phyloP scores from a whole-genome alignment of 2,329 filamentous ascomycete species.

The Periconia digitata region DNA sequence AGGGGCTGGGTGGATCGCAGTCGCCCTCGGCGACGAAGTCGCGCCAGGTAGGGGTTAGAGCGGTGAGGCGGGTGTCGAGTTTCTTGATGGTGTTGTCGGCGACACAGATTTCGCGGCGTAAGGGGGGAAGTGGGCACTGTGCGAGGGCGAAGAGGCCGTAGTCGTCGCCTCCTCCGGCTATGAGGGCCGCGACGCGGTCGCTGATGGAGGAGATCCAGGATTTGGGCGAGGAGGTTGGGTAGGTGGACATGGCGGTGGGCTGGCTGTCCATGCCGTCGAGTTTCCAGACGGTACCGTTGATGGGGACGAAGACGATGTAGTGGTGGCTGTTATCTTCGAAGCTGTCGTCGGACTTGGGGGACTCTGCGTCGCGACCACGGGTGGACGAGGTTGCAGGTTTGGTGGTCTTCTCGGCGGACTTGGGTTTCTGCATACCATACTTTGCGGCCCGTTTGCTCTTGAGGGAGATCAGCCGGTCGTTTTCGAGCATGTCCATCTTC shows the following conservation, averaged over 20 bases:
- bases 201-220: slow-evolving; percentile 70
- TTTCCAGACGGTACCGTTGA: slow-evolving; percentile 76
- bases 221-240: slow-evolving; percentile 34
- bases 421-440: no score
- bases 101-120: slow-evolving; percentile 47
- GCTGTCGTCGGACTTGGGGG: slow-evolving; percentile 39
- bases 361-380: slow-evolving; percentile 20
- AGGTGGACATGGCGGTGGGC: slow-evolving; percentile 61
- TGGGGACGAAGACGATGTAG: slow-evolving; percentile 85
- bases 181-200: slow-evolving; percentile 66
- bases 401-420: slow-evolving; percentile 43
- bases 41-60: slow-evolving; percentile 48
- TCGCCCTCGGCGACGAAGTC: slow-evolving; percentile 35
- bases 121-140: slow-evolving; percentile 60
- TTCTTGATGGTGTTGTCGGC: slow-evolving; percentile 50
- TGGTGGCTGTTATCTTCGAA: slow-evolving; percentile 71
- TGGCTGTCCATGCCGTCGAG: slow-evolving; percentile 79
- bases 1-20: slow-evolving; percentile 10
- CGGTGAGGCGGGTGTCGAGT: slow-evolving; percentile 45
- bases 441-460: slow-evolving; percentile 51
- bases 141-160: slow-evolving; percentile 79
- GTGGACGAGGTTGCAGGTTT: slow-evolving; percentile 42
- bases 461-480: slow-evolving; percentile 70
- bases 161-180: slow-evolving; percentile 68
- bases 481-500: slow-evolving; percentile 63